Conservation (phyloP, 768 basidiomycete genomes). For the Tulasnella sp. region DNA sequence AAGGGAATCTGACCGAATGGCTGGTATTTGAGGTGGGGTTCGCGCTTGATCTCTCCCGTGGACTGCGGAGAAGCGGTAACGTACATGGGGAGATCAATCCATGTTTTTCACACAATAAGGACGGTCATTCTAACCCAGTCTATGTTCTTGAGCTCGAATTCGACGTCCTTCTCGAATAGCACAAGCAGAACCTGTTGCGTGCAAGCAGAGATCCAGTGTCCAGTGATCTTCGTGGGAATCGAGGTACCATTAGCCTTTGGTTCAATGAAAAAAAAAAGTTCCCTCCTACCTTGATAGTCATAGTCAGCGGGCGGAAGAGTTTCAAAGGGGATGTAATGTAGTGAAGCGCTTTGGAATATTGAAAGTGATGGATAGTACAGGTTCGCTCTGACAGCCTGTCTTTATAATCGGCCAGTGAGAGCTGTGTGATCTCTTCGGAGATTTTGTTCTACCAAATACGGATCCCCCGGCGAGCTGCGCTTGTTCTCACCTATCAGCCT, state of each 20-base stretch:
- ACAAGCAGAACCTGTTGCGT: neutral
- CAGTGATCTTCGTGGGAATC: neutral
- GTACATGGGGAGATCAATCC: neutral
- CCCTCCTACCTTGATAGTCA: neutral
- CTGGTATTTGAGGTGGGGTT: constrained; percentile 45
- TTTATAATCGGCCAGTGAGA: too few relatives aligned
- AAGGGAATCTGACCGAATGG: constrained; percentile 66
- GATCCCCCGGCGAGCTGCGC: too few relatives aligned
- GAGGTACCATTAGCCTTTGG: neutral
- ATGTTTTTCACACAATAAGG: neutral
- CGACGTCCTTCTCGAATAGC: constrained; percentile 43
- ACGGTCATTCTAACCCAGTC: constrained; percentile 34
- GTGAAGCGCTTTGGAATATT: too few relatives aligned
- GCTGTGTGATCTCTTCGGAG: too few relatives aligned
- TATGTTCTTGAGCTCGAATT: constrained; percentile 50
- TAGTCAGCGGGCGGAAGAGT: neutral
- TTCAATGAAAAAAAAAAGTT: neutral
- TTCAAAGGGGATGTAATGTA: neutral
- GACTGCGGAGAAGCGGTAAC: neutral
- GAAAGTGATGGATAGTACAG: too few relatives aligned
- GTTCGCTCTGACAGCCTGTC: too few relatives aligned
- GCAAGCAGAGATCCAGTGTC: constrained; percentile 8
- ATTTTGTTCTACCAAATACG: too few relatives aligned
- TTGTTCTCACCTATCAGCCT: too few relatives aligned
- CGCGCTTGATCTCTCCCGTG: neutral